A percentile compares a stretch with the other conserved stretches of the same genome.
phyloP scores from a whole-genome alignment of 106 monocot species.

The Allium fistulosum region DNA sequence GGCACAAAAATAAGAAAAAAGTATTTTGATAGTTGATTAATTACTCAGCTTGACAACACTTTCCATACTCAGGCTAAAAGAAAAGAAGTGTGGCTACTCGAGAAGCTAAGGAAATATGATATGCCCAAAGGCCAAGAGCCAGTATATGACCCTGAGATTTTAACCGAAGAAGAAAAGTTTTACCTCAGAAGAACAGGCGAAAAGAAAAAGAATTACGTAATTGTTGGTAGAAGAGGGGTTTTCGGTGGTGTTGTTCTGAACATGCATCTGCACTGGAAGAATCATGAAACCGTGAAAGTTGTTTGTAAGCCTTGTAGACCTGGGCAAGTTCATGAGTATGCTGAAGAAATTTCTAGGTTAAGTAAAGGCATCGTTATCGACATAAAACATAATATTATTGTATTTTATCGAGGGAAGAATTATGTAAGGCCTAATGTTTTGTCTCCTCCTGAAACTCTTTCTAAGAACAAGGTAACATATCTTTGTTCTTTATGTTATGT shows the following conservation, averaged over 20 bases:
- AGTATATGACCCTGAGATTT: slow-evolving; percentile 71
- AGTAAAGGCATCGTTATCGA: slow-evolving; percentile 82
- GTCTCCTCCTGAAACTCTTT: slow-evolving; percentile 79
- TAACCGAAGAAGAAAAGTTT: slow-evolving; percentile 75
- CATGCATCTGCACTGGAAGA: slow-evolving; percentile 98
- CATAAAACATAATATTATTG: slow-evolving; percentile 62
- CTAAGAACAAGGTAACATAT: slow-evolving; percentile 56
- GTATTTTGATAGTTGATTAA: too few species aligned
- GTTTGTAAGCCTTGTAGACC: slow-evolving; percentile 77
- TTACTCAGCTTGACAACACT: not conserved
- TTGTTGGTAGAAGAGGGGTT: slow-evolving; percentile 71
- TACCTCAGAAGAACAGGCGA: slow-evolving; percentile 82
- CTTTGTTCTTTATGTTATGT: not conserved
- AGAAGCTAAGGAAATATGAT: slow-evolving; percentile 75
- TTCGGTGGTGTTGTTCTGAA: slow-evolving; percentile 94
- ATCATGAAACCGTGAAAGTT: slow-evolving; percentile 89
- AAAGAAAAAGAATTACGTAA: slow-evolving; percentile 85
- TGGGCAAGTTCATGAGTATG: slow-evolving; percentile 75
- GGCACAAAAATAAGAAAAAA: too few species aligned
- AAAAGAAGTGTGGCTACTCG: slow-evolving; percentile 92
- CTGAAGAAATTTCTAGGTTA: slow-evolving; percentile 62
- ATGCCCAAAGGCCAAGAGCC: slow-evolving; percentile 40
- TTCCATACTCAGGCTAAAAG: slow-evolving; percentile 62
- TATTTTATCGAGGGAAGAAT: slow-evolving; percentile 89
- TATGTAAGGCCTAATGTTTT: slow-evolving; percentile 68